Base-by-base conservation (phyloP, 2,329 filamentous ascomycete genomes). In the Incumbomyces delicatus region DNA sequence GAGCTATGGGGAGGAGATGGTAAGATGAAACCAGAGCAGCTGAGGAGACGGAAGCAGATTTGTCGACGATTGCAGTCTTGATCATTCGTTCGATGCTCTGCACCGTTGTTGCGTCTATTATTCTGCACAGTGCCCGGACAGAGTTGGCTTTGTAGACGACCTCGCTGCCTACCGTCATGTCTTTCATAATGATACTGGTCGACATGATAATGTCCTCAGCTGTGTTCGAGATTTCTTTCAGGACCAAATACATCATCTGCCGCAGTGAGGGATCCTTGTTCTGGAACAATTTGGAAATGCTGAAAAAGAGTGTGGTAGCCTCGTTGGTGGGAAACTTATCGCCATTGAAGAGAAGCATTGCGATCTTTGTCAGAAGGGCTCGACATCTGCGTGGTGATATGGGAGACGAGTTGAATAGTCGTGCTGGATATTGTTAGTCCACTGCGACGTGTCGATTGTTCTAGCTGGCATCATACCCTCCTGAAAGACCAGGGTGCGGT, bases 191-290 rank as follows among this genome's bases (percentile, higher is more conserved):
- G 58, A 90, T 95, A 69, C 87, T 94, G 14, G 92, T 98, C 52
- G 95, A 92, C 92, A 98, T 96, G 66, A 98, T 98, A 55, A 95
- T 94, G 75, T 98, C 92, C 72, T 96, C 88, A 49, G 92, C 92
- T 18, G 88, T 95, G 66, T 82, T 81, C 57, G 90, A 87, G 61
- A 98, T 76, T 77, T 98, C 92, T 79, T 96, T 98, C 73, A 96
- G 87, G 64, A 95, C 83, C 57, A 96, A 77, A 72, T 96, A 94
- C 43, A 98, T 90, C 89, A 96, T 95, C 75, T 98, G 92, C 61
- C 92, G 87, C 64, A 98, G 76, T 60, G 87, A 90, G 61, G 89
- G 85, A 83, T 98, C 92, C 70, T 95, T 96, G 72, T 96, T 96
- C 75, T 96, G 90, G 77, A 98, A 98, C 51, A 96, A 79, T 77